phyloP scores from a whole-genome alignment of 179 eudicot genomes.

The Pouteria campechiana region DNA sequence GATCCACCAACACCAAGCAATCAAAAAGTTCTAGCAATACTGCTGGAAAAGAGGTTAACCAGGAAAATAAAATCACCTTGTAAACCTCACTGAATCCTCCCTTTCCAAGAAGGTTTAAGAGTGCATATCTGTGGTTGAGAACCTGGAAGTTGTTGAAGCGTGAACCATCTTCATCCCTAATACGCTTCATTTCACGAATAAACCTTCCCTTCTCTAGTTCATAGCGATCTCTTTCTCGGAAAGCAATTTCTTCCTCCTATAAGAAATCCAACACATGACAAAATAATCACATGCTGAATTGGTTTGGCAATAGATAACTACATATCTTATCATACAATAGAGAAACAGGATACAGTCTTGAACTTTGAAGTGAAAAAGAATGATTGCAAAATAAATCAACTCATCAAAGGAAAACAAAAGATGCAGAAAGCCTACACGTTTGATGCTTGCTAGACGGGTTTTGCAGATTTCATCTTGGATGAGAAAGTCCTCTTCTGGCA shows the following conservation, averaged over 20 bases:
- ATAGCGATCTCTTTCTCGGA: constrained; percentile 90
- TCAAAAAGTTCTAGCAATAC: no score
- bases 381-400: no score
- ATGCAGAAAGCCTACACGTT: constrained; percentile 46
- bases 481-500: constrained; percentile 69
- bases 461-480: constrained; percentile 85
- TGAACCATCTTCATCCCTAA: constrained; percentile 96
- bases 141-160: constrained; percentile 87
- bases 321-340: no score
- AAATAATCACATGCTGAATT: neutral
- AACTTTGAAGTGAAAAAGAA: no score
- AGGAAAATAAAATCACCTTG: constrained; percentile 44
- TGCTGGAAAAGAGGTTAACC: neutral
- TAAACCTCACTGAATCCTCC: constrained; percentile 99
- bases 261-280: constrained; percentile 5
- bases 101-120: constrained; percentile 89
- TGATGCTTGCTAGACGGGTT: constrained; percentile 92
- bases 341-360: no score
- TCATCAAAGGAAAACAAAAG: no score
- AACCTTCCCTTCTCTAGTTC: constrained; percentile 93
- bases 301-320: neutral
- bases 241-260: constrained; percentile 74
- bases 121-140: constrained; percentile 85
- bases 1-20: no score
- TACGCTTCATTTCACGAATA: constrained; percentile 99